These are phyloP conservation scores for Lactuca sativa DNA, from an alignment of 129 eudicot genomes.

Conservation along the genomic window DNA sequence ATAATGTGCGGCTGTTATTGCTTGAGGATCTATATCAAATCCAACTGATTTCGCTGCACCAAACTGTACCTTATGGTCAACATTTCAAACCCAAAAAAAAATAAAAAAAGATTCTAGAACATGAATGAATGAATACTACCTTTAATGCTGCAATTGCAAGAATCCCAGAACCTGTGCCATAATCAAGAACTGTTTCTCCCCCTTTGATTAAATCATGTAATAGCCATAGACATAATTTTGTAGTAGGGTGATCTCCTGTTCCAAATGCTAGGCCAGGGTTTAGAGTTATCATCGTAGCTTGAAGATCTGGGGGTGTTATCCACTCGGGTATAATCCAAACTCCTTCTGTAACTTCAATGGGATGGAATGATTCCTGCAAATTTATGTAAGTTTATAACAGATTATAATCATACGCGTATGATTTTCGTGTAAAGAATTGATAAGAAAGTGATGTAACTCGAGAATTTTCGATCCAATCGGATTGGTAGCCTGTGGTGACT, in stretches of 20 bases:
- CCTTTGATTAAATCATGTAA: constrained; percentile 67
- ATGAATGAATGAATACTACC: constrained; percentile 34
- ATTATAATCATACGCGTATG: background rate
- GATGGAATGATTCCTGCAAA: constrained; percentile 79
- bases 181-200: constrained; percentile 78
- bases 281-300: constrained; percentile 65
- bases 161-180: constrained; percentile 94
- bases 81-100: background rate
- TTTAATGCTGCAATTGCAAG: constrained; percentile 88
- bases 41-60: constrained; percentile 83
- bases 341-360: constrained; percentile 70
- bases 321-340: constrained; percentile 96
- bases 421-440: background rate
- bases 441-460: constrained; percentile 44
- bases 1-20: constrained; percentile 69
- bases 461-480: constrained; percentile 75
- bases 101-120: background rate
- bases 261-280: constrained; percentile 96
- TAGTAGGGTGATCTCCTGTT: constrained; percentile 96
- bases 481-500: constrained; percentile 58
- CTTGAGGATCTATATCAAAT: constrained; percentile 82
- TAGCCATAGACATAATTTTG: constrained; percentile 74
- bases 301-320: constrained; percentile 68
- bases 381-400: constrained; percentile 7
- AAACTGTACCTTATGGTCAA: constrained; percentile 50